Percentiles rank a stretch among this genome's conserved stretches.
These are phyloP conservation scores for Talinum fruticosum DNA, from an alignment of 148 eudicot species.

Conservation along the genomic window DNA sequence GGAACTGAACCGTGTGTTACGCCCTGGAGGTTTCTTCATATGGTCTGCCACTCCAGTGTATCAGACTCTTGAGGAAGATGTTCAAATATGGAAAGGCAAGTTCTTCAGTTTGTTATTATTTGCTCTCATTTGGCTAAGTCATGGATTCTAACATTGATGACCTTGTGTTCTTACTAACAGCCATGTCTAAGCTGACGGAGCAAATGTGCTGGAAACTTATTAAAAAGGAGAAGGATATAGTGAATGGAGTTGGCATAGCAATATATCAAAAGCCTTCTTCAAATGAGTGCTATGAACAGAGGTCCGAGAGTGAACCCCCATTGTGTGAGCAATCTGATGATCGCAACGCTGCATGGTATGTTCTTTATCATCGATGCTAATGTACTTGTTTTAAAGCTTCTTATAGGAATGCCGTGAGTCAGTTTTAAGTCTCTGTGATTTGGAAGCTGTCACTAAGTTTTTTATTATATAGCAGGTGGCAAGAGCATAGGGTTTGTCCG, in stretches of 20 bases:
- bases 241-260: constrained; percentile 75
- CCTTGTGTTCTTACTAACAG: constrained; percentile 39
- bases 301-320: constrained; percentile 61
- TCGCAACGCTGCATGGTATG: constrained; percentile 48
- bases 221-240: constrained; percentile 58
- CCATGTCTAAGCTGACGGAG: constrained; percentile 72
- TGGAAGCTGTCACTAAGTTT: background rate
- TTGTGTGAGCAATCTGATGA: constrained; percentile 55
- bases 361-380: background rate
- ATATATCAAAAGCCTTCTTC: constrained; percentile 65
- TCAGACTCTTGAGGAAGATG: constrained; percentile 55
- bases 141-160: constrained; percentile 2
- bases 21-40: constrained; percentile 72
- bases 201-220: constrained; percentile 84
- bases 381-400: background rate
- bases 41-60: constrained; percentile 91
- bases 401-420: background rate
- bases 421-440: background rate
- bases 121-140: background rate
- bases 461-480: background rate
- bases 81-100: constrained; percentile 60
- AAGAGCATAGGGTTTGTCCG: background rate
- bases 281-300: constrained; percentile 75
- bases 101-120: constrained; percentile 4
- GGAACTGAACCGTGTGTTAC: constrained; percentile 69